Percentiles rank a stretch among this genome's conserved stretches.
Evolutionary conservation across 1,139 yeast species (phyloP).

Genomic region (Meyerozyma guilliermondii): DNA sequence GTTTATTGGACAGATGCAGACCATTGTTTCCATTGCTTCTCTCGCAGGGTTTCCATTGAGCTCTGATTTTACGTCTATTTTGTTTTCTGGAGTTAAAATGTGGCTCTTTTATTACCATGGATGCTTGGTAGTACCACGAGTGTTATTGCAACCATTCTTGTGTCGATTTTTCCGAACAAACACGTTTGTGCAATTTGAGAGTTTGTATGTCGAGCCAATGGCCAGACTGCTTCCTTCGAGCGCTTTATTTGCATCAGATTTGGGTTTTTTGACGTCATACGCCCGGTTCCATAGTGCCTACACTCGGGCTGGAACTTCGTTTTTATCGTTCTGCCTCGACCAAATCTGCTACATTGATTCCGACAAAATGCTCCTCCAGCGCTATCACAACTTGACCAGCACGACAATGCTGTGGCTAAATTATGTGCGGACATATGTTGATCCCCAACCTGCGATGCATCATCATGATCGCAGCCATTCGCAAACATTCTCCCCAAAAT

Average conservation of each 20-base stretch:
- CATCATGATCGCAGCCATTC: background rate
- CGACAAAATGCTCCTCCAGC: constrained; percentile 3
- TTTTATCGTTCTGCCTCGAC: constrained; percentile 6
- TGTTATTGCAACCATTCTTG: background rate
- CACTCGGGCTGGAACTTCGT: background rate
- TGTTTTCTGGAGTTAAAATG: constrained; percentile 2
- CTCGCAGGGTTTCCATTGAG: constrained; percentile 2
- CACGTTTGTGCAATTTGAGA: background rate
- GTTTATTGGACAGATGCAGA: constrained; percentile 4
- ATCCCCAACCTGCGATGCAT: background rate
- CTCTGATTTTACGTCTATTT: background rate
- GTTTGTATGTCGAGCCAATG: background rate
- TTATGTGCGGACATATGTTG: background rate
- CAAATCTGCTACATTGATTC: constrained; percentile 9
- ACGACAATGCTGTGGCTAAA: background rate
- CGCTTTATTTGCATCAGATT: background rate
- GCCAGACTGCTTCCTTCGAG: background rate
- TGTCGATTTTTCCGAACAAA: background rate
- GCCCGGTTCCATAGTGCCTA: background rate
- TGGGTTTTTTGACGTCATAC: background rate
- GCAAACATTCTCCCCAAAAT: background rate
- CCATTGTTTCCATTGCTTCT: background rate
- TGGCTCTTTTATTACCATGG: constrained; percentile 11
- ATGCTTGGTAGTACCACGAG: constrained; percentile 5
- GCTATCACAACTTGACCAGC: background rate